A percentile compares a stretch with the other conserved stretches of the same genome.
Evolutionary conservation across 306 rosid species (phyloP).

Genomic region (Cucurbita pepo): DNA sequence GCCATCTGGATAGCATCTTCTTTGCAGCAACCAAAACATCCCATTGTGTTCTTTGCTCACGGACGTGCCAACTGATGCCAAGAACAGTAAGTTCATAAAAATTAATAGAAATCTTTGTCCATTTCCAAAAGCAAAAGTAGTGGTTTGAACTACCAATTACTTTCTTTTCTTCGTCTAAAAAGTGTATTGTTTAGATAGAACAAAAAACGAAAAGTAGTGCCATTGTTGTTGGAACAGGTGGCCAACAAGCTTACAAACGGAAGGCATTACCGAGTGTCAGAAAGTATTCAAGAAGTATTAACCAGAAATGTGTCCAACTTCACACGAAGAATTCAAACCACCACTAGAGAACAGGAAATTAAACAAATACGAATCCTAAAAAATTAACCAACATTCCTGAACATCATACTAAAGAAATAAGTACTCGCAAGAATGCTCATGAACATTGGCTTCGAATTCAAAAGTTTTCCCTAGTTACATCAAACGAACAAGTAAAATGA

Average conservation of each 20-base stretch:
- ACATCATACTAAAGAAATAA: background rate
- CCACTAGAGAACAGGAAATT: background rate
- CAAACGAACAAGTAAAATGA: background rate
- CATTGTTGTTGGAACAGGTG: background rate
- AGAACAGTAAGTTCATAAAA: background rate
- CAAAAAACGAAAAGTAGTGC: background rate
- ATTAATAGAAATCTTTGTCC: background rate
- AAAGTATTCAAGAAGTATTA: background rate
- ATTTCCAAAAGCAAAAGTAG: background rate
- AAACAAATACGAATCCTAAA: background rate
- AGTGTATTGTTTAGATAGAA: background rate
- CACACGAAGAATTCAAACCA: background rate
- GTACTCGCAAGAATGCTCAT: background rate
- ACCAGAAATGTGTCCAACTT: background rate
- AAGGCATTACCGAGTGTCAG: background rate
- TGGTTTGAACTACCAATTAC: background rate
- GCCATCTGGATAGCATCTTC: constrained; percentile 46
- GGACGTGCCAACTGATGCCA: background rate
- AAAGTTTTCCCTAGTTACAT: background rate
- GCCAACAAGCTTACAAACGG: background rate
- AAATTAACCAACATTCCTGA: background rate
- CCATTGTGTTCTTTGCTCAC: constrained; percentile 32
- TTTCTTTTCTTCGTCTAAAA: background rate
- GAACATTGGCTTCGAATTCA: background rate
- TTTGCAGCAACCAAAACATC: constrained; percentile 67